Percentiles rank a stretch among this genome's conserved stretches.
Conservation (phyloP, 441 rosid species). For the Syzygium syzygioides region DNA sequence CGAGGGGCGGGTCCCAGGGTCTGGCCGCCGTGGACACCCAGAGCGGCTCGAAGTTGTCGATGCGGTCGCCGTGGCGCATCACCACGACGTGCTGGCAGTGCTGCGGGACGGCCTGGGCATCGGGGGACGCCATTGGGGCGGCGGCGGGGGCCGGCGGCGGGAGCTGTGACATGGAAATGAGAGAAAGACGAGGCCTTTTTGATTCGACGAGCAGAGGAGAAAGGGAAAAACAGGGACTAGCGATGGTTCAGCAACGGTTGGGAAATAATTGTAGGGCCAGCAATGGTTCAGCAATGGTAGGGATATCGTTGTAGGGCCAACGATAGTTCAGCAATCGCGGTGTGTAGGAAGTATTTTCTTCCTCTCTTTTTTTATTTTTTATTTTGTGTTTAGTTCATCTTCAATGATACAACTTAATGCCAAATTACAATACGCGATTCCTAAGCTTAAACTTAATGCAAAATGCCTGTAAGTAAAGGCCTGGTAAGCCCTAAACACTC, state of each 20-base stretch:
- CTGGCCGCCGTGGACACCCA: conserved; percentile 54
- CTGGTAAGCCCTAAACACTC: neutral
- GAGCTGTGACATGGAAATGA: neutral
- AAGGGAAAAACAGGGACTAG: neutral
- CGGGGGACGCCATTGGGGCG: neutral
- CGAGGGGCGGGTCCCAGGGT: conserved; percentile 87
- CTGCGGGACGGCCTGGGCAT: neutral
- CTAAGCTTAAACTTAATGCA: too few relatives aligned
- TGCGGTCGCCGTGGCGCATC: conserved; percentile 88
- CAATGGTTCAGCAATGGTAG: too few relatives aligned
- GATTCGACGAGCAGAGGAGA: neutral
- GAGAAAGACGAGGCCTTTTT: neutral
- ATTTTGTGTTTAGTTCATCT: too few relatives aligned
- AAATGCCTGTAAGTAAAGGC: neutral
- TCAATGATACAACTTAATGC: too few relatives aligned
- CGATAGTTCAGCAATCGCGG: too few relatives aligned
- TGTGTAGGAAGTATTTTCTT: too few relatives aligned
- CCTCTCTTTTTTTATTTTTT: too few relatives aligned
- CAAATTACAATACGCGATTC: too few relatives aligned
- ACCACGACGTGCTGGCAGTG: conserved; percentile 58
- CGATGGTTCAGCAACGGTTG: too few relatives aligned
- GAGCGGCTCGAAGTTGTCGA: conserved; percentile 51
- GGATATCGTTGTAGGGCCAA: too few relatives aligned
- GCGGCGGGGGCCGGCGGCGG: neutral
- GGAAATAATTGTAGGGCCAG: too few relatives aligned